Conservation (phyloP, 345 rosid genomes). For the Psidium friedrichsthalianum region DNA sequence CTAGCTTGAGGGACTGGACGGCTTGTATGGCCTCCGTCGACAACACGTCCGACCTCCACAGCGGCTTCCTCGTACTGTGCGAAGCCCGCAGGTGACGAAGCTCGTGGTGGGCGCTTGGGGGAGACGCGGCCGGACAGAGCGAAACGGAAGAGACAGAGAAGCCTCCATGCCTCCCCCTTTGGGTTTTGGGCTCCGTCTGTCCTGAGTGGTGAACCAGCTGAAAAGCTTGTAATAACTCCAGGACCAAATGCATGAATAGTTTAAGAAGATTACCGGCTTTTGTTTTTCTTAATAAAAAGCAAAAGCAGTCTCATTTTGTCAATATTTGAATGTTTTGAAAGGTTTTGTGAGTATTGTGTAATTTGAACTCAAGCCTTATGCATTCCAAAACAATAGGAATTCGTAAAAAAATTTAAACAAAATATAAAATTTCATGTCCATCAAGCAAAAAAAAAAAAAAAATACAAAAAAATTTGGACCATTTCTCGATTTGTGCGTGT, state of each 20-base stretch:
- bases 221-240: background rate
- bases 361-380: no score
- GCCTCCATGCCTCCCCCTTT: background rate
- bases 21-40: slow-evolving; percentile 52
- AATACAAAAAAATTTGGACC: background rate
- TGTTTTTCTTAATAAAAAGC: no score
- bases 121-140: background rate
- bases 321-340: no score
- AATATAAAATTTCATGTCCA: background rate
- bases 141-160: background rate
- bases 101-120: background rate
- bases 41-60: slow-evolving; percentile 39
- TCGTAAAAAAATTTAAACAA: no score
- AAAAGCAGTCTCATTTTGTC: no score
- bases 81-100: slow-evolving; percentile 29
- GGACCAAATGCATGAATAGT: background rate
- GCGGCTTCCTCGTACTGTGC: slow-evolving; percentile 18
- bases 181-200: background rate
- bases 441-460: background rate
- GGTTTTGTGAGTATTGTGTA: no score
- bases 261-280: no score
- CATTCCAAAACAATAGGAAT: no score
- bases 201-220: background rate
- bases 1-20: slow-evolving; percentile 46
- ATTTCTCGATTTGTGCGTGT: background rate